Evolutionary conservation across 306 rosid species (phyloP).

Genomic region (Cyclanthera cordifolia): DNA sequence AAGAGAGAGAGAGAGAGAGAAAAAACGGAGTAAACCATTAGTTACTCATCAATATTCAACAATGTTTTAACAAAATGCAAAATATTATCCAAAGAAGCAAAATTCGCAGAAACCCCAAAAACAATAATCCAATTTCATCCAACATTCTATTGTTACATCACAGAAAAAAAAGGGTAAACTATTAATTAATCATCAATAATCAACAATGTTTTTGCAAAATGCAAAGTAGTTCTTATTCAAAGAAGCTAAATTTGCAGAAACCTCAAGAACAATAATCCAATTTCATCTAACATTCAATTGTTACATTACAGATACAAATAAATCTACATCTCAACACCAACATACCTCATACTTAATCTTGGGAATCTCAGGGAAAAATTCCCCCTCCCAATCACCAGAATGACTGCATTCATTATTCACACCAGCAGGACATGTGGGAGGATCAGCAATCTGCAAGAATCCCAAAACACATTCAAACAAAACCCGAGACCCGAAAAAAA

Average conservation of each 20-base stretch:
- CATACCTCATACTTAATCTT: conserved; percentile 69
- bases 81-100: neutral
- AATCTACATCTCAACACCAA: neutral
- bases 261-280: neutral
- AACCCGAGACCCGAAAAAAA: neutral
- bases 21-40: neutral
- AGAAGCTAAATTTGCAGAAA: neutral
- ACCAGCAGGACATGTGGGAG: conserved; percentile 57
- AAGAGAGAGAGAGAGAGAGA: neutral
- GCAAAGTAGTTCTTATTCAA: neutral
- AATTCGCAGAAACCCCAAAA: neutral
- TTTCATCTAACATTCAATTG: neutral
- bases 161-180: neutral
- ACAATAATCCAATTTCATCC: neutral
- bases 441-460: conserved; percentile 40
- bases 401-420: conserved; percentile 30
- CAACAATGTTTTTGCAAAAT: too few species aligned
- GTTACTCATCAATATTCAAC: neutral
- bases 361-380: conserved; percentile 66
- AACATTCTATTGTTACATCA: neutral
- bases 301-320: neutral
- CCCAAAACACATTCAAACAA: neutral
- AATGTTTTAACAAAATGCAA: too few species aligned
- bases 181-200: neutral
- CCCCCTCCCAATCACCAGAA: conserved; percentile 69